These are phyloP conservation scores for Fusarium napiforme DNA, from an alignment of 2,329 filamentous ascomycete genomes.

Conservation along the genomic window DNA sequence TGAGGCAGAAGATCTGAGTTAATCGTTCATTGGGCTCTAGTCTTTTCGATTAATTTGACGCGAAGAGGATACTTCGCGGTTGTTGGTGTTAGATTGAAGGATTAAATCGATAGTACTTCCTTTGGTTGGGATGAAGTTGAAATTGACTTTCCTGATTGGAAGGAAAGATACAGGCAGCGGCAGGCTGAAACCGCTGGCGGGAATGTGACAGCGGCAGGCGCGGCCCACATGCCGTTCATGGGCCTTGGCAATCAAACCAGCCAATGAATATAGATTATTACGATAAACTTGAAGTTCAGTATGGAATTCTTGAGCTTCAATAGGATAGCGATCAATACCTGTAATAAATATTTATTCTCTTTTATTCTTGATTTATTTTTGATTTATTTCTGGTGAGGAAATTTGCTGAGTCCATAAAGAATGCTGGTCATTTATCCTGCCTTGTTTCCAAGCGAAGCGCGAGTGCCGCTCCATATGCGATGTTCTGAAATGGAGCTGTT, in stretches of 20 bases:
- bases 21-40: background rate
- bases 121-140: slow-evolving; percentile 23
- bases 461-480: background rate
- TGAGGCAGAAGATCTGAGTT: background rate
- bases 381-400: too few relatives aligned
- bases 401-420: background rate
- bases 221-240: slow-evolving; percentile 12
- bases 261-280: background rate
- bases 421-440: background rate
- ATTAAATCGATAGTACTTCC: background rate
- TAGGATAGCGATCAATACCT: background rate
- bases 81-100: too few relatives aligned
- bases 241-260: background rate
- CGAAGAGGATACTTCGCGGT: too few relatives aligned
- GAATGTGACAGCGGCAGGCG: slow-evolving; percentile 10
- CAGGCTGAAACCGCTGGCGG: background rate
- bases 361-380: background rate
- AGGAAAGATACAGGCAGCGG: slow-evolving; percentile 4
- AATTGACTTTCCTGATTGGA: slow-evolving; percentile 30
- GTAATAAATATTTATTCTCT: too few relatives aligned
- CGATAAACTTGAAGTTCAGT: background rate
- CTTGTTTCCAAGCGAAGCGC: too few relatives aligned
- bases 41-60: background rate
- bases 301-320: background rate
- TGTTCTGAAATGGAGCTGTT: background rate